phyloP scores from a whole-genome alignment of 2,329 filamentous ascomycete species.

The Cryphonectria parasitica region DNA sequence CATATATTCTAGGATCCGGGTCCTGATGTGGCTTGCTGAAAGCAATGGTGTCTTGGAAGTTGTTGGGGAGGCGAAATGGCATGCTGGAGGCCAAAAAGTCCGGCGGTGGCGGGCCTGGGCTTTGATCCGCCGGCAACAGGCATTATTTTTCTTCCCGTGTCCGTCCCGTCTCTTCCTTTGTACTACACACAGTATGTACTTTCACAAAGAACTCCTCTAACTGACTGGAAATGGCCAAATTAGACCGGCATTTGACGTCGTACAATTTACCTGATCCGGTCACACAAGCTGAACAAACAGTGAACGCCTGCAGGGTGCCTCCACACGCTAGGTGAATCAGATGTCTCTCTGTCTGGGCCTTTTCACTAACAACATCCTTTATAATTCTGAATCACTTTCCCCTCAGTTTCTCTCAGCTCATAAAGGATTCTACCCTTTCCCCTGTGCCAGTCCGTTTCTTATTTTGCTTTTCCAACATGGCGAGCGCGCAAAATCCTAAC shows the following conservation, averaged over 20 bases:
- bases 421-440: not conserved
- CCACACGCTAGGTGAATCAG: not conserved
- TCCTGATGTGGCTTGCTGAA: not conserved
- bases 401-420: not conserved
- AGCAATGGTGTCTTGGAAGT: not conserved
- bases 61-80: not conserved
- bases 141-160: not conserved
- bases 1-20: not conserved
- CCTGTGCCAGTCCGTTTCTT: not conserved
- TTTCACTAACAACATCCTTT: not conserved
- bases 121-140: constrained; percentile 1
- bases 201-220: not conserved
- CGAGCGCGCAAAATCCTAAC: not conserved
- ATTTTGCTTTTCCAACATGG: not conserved
- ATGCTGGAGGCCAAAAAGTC: not conserved
- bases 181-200: not conserved
- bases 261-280: not conserved
- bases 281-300: not conserved
- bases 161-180: constrained; percentile 1
- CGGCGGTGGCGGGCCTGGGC: not conserved
- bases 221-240: not conserved
- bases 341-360: not conserved
- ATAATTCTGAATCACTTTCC: not conserved
- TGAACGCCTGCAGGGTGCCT: not conserved
- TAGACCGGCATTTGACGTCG: not conserved